A percentile compares a stretch with the other conserved stretches of the same genome.
phyloP scores from a whole-genome alignment of 495 filamentous ascomycete genomes.

The Glonium stellatum region DNA sequence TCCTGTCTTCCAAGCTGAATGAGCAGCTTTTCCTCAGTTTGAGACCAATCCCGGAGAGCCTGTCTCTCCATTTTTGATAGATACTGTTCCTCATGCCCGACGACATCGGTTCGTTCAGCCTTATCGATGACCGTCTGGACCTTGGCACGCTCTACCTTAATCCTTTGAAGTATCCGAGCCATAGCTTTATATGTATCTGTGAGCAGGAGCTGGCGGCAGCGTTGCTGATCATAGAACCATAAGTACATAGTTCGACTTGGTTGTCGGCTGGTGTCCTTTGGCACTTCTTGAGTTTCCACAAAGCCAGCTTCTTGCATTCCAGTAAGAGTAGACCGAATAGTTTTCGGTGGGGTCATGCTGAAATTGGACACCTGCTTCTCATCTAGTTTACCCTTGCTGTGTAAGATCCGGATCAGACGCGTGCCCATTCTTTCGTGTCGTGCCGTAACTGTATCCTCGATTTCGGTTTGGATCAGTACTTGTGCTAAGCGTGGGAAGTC shows the following conservation, averaged over 20 bases:
- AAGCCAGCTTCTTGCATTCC: conserved; percentile 76
- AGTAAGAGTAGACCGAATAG: conserved; percentile 71
- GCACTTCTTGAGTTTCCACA: conserved; percentile 86
- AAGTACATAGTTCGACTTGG: conserved; percentile 76
- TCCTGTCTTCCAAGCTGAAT: conserved; percentile 73
- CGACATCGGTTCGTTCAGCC: conserved; percentile 73
- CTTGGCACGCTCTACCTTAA: conserved; percentile 61
- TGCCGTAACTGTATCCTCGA: conserved; percentile 69
- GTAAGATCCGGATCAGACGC: conserved; percentile 72
- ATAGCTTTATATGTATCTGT: conserved; percentile 81
- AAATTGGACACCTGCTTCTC: conserved; percentile 74
- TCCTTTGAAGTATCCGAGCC: conserved; percentile 72
- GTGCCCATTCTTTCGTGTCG: conserved; percentile 68
- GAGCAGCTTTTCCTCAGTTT: conserved; percentile 66
- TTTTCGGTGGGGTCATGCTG: conserved; percentile 68
- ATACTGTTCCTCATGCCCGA: conserved; percentile 69
- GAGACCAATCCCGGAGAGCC: conserved; percentile 58
- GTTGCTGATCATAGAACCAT: conserved; percentile 79
- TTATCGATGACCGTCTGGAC: conserved; percentile 63
- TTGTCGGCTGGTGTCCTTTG: conserved; percentile 68
- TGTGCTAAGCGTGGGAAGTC: conserved; percentile 65
- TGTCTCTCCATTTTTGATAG: conserved; percentile 61
- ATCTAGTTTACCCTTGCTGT: conserved; percentile 80
- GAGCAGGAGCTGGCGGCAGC: conserved; percentile 56
- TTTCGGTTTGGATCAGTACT: conserved; percentile 60